These are phyloP conservation scores for Micractinium sp. DNA, from an alignment of 139 green algal species.

Conservation along the genomic window DNA sequence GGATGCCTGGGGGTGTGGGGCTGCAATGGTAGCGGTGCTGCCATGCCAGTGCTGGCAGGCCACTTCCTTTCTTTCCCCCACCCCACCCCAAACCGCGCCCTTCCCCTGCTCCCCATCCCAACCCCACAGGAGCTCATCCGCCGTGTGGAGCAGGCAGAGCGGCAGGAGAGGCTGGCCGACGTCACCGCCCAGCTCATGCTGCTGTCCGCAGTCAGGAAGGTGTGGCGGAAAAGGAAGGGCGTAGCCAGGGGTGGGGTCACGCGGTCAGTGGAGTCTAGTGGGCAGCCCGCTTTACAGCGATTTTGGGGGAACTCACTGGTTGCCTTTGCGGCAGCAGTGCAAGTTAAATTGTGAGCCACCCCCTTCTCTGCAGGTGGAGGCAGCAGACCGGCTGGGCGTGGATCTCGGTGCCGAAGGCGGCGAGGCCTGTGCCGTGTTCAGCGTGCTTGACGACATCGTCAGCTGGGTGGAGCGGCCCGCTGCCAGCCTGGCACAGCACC, in stretches of 20 bases:
- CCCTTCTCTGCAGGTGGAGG: constrained; percentile 33
- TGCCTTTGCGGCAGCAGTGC: too few species aligned
- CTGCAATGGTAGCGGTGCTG: background rate
- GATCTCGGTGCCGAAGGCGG: constrained; percentile 17
- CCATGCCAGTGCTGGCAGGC: background rate
- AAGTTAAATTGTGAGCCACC: too few species aligned
- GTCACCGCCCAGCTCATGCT: constrained; percentile 37
- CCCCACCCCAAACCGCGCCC: too few species aligned
- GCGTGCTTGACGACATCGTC: constrained; percentile 44
- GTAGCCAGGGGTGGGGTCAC: too few species aligned
- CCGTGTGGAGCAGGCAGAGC: background rate
- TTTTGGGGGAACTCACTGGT: too few species aligned
- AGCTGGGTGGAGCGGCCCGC: constrained; percentile 35
- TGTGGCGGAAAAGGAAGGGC: background rate
- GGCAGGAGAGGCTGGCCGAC: constrained; percentile 16
- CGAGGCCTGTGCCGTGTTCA: constrained; percentile 19
- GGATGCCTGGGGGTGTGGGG: background rate
- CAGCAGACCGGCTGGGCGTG: constrained; percentile 24
- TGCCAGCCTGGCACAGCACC: constrained; percentile 13
- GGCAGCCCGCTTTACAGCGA: too few species aligned
- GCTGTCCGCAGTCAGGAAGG: constrained; percentile 3
- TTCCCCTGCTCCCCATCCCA: too few species aligned
- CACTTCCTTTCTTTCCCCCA: too few species aligned
- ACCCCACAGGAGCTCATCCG: background rate
- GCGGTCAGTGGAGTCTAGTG: too few species aligned